phyloP scores from a whole-genome alignment of 2,329 filamentous ascomycete genomes.

The Fusarium oligoseptatum region DNA sequence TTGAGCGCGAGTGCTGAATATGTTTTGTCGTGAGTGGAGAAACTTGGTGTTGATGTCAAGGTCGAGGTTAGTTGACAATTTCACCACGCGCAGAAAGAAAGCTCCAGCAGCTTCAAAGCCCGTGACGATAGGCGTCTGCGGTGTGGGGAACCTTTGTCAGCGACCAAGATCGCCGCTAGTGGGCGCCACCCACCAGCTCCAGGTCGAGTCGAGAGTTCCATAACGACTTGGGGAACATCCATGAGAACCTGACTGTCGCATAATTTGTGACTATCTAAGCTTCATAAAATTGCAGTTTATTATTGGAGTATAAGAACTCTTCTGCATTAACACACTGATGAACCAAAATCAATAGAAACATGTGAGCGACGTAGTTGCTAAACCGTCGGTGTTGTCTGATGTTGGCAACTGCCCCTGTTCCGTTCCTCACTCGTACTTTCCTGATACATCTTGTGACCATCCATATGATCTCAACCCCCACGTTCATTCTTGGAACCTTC shows the following conservation, averaged over 20 bases:
- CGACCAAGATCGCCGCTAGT: conserved; percentile 20
- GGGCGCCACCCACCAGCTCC: neutral
- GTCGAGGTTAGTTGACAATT: conserved; percentile 13
- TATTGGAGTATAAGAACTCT: neutral
- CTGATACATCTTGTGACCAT: neutral
- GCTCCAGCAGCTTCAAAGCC: conserved; percentile 33
- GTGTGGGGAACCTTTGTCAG: conserved; percentile 35
- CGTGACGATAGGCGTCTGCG: conserved; percentile 9
- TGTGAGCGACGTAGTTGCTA: neutral
- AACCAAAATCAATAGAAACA: neutral
- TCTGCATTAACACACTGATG: neutral
- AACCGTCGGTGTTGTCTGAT: neutral
- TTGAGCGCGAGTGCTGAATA: neutral
- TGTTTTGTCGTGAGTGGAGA: neutral
- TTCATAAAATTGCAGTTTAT: neutral
- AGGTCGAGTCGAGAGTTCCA: neutral
- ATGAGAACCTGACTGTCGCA: neutral
- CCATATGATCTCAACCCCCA: neutral
- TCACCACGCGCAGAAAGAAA: conserved; percentile 23
- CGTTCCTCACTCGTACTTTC: neutral
- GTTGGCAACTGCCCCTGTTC: neutral
- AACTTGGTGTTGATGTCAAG: conserved; percentile 18
- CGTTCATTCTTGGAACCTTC: neutral
- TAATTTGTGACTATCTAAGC: neutral
- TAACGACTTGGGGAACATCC: neutral